Base-by-base conservation (phyloP, 1,284 basidiomycete genomes). In the Neolentinus lepideus region DNA sequence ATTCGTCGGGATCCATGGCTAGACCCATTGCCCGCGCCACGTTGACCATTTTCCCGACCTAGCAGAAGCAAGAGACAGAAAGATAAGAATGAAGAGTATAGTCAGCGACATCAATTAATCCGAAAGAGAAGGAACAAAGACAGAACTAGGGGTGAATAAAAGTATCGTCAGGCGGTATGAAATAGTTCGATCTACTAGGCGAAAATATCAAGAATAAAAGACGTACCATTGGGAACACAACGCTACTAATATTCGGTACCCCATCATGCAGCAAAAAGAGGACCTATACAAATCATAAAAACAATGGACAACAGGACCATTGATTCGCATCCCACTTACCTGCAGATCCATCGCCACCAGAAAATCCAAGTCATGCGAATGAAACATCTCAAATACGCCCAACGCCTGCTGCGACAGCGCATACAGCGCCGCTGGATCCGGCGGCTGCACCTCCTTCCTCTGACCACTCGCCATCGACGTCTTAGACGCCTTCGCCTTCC, bases 21-120 rank as follows among this genome's bases (percentile, higher is more conserved):
- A 89, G 72, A 0, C 83, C 84, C 74, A 88, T 80, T 58, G 74
- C 73, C 8, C 83, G 74, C n/a, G 84, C 84, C 11, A 80, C 67
- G 58, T 80, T 83, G 51, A 88, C 77, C 70, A 85, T 76, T 68
- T 86, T 85, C 26, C 84, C 83, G n/a, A 88, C 74, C 78, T 83
- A 57, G 11, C 52, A 45, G 33, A 52, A 52, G 46, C 29, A 25
- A 21, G 47, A 19, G 10, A 19, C 9, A 21, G 45, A 21, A 25
- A 47, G 9, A 9, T 47, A 21, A 47, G 24, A n/a, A n/a, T n/a
- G n/a, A n/a, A n/a, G n/a, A n/a, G n/a, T n/a, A n/a, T n/a, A n/a
- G n/a, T n/a, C n/a, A n/a, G n/a, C n/a, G n/a, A n/a, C n/a, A n/a
- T n/a, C n/a, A n/a, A n/a, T n/a, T n/a, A n/a, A n/a, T n/a, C n/a